A percentile compares a stretch with the other conserved stretches of the same genome.
These are phyloP conservation scores for Daldinia decipiens DNA, from an alignment of 495 filamentous ascomycete species.

Conservation along the genomic window DNA sequence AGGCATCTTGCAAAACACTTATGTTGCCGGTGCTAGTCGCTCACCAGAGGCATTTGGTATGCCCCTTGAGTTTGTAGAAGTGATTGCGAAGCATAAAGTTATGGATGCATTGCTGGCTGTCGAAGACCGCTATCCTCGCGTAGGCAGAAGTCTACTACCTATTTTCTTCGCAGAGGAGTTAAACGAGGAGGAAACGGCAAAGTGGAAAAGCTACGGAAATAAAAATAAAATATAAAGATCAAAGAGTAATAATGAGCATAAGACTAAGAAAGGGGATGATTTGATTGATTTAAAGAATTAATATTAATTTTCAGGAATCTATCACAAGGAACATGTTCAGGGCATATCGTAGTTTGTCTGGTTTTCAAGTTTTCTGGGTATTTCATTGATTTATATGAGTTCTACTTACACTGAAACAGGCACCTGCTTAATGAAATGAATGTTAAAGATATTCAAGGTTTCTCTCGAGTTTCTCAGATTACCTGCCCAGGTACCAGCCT, in stretches of 20 bases:
- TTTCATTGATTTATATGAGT: no score
- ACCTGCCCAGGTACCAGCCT: no score
- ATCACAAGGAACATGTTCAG: no score
- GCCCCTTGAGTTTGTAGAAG: conserved; percentile 45
- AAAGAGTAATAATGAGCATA: neutral
- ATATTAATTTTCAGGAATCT: no score
- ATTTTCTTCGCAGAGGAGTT: conserved; percentile 51
- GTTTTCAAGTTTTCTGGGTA: no score
- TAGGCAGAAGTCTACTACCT: conserved; percentile 47
- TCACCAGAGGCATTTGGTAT: conserved; percentile 46
- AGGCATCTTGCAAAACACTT: conserved; percentile 60
- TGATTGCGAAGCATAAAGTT: conserved; percentile 46
- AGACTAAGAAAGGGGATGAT: no score
- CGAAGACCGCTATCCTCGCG: conserved; percentile 46
- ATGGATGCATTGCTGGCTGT: conserved; percentile 50
- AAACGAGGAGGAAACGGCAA: conserved; percentile 36
- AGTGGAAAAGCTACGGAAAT: conserved; percentile 29
- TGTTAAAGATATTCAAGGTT: no score
- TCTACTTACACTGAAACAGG: no score
- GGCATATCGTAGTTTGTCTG: no score
- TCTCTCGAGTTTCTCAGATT: no score
- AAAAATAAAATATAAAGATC: neutral
- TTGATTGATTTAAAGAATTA: no score
- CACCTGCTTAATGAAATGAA: no score
- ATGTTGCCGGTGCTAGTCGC: conserved; percentile 48